Base-by-base conservation (phyloP, 768 basidiomycete genomes). In the Mycena olivaceomarginata region DNA sequence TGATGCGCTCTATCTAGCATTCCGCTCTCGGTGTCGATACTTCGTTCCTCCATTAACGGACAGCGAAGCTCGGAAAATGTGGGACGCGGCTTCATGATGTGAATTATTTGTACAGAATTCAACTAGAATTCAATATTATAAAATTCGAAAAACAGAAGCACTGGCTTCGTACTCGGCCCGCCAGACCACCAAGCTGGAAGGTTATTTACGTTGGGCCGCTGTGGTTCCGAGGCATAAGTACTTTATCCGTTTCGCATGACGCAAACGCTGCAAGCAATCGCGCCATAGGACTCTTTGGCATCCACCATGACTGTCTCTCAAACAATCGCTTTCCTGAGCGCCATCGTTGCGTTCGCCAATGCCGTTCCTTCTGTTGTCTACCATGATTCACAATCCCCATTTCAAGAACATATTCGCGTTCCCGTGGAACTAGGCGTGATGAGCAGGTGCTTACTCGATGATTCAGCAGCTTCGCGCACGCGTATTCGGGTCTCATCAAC, bases 1-100 rank as follows among this genome's bases (percentile, higher is more conserved):
- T 70, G 51, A 69, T 51, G 11, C 31, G 31, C 31, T 31, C 51
- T 25, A 37, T 67, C 60, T 69, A 97, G 96, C 94, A 43, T 97
- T 97, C 83, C 90, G 89, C 74, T 90, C 94, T 60, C 93, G 95
- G 66, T 97, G 96, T 86, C 92, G 91, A 82, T 96, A 94, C 83
- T 97, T 96, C 84, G 86, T 89, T 66, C 94, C 95, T 9, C 93
- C 95, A 43, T 79, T 83, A 72, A 87, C 90, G 18, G 93, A 94
- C 81, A 85, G 79, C 51, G 93, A 94, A 76, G 89, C 90, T 7
- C 89, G 88, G 53, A 86, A 87, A 81, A 88, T 91, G 86, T 94
- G 92, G 93, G 88, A 92, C 48, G 80, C 83, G 71, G 88, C 85
- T 37, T 74, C 39, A 48, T 67, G 64, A 66, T 51, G 45, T 25